These are phyloP conservation scores for Quercus engelmannii DNA, from an alignment of 306 rosid species.

Conservation along the genomic window DNA sequence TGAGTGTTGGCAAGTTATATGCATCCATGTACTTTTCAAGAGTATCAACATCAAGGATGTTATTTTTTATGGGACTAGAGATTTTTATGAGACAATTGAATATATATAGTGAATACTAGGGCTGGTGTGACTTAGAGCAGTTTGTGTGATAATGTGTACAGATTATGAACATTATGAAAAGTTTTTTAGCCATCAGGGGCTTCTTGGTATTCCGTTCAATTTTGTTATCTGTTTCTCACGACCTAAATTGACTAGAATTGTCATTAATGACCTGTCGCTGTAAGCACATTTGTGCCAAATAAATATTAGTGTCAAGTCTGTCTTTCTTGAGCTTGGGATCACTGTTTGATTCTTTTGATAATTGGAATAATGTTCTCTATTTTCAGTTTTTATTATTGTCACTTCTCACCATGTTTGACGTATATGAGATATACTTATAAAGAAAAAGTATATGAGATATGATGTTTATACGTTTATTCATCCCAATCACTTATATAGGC, in stretches of 20 bases:
- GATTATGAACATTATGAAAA: too few species aligned
- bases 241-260: background rate
- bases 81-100: background rate
- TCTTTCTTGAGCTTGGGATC: background rate
- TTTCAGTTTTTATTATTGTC: background rate
- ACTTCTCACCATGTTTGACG: background rate
- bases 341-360: background rate
- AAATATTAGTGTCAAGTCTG: background rate
- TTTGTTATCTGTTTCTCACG: background rate
- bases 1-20: too few species aligned
- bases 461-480: background rate
- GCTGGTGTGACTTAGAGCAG: too few species aligned
- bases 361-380: background rate
- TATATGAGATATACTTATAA: background rate
- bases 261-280: background rate
- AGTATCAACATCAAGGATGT: background rate
- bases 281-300: background rate
- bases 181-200: background rate
- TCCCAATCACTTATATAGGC: conserved; percentile 39
- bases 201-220: background rate
- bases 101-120: background rate
- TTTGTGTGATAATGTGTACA: too few species aligned
- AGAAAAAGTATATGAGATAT: background rate
- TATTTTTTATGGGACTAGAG: background rate
- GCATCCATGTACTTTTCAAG: background rate